Conservation (phyloP, 495 filamentous ascomycete species). For the Jackrogersella multiformis region DNA sequence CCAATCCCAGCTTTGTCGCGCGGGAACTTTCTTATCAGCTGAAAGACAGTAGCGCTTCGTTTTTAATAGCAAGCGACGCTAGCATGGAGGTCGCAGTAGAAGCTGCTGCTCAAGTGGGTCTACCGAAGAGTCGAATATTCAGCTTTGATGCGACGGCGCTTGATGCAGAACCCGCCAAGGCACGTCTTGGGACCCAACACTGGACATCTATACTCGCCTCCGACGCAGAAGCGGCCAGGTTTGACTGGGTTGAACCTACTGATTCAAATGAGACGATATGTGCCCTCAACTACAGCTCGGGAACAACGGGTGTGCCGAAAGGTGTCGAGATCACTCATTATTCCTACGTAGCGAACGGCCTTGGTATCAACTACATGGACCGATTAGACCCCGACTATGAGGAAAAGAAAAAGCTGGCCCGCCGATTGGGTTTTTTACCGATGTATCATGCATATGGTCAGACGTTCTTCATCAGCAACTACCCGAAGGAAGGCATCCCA, state of each 20-base stretch:
- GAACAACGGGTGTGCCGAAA: conserved; percentile 86
- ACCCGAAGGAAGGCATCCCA: conserved; percentile 50
- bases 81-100: conserved; percentile 69
- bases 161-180: conserved; percentile 50
- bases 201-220: conserved; percentile 55
- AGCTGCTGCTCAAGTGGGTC: conserved; percentile 72
- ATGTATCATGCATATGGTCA: conserved; percentile 77
- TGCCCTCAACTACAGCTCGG: conserved; percentile 75
- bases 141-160: conserved; percentile 59
- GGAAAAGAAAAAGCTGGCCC: conserved; percentile 43
- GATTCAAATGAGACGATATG: conserved; percentile 50
- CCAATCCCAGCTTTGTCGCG: conserved; percentile 77
- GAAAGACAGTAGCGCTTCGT: conserved; percentile 70
- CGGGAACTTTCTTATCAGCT: conserved; percentile 78
- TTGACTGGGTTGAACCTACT: conserved; percentile 52
- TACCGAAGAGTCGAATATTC: conserved; percentile 62
- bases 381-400: conserved; percentile 56
- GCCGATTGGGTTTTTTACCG: conserved; percentile 67
- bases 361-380: conserved; percentile 60
- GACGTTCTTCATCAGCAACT: conserved; percentile 55
- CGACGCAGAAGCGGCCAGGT: conserved; percentile 54
- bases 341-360: conserved; percentile 75
- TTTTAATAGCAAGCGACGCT: conserved; percentile 65
- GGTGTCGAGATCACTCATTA: conserved; percentile 82
- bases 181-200: conserved; percentile 49